phyloP scores from a whole-genome alignment of 257 asterid genomes.

The Nicotiana knightiana region DNA sequence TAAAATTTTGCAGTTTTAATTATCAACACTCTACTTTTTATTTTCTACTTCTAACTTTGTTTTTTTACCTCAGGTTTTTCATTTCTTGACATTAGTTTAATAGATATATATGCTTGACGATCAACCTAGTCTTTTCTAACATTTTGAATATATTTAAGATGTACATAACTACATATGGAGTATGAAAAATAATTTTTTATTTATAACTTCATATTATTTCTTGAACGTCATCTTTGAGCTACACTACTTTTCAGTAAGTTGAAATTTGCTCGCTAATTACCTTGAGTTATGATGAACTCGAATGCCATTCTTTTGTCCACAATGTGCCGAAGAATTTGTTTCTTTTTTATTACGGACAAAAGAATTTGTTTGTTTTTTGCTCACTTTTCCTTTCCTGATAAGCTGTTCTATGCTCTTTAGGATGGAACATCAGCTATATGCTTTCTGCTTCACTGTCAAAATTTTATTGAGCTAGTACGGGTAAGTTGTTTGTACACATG shows the following conservation, averaged over 20 bases:
- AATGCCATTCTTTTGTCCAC: neutral
- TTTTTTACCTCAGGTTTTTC: neutral
- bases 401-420: slow-evolving; percentile 34
- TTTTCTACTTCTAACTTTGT: neutral
- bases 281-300: neutral
- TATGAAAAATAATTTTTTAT: neutral
- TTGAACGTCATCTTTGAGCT: neutral
- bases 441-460: slow-evolving; percentile 82
- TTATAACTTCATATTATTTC: neutral
- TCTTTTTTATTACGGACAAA: neutral
- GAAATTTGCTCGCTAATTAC: neutral
- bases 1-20: neutral
- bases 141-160: neutral
- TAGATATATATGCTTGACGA: neutral
- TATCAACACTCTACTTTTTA: neutral
- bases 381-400: neutral
- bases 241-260: neutral
- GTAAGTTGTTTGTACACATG: slow-evolving; percentile 30
- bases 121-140: neutral
- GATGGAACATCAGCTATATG: slow-evolving; percentile 67
- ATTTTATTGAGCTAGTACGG: slow-evolving; percentile 81
- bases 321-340: neutral
- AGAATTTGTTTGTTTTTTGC: neutral
- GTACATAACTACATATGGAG: neutral
- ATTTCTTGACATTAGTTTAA: neutral